Evolutionary conservation across 331 rosid species (phyloP).

Genomic region (Arachis monticola): DNA sequence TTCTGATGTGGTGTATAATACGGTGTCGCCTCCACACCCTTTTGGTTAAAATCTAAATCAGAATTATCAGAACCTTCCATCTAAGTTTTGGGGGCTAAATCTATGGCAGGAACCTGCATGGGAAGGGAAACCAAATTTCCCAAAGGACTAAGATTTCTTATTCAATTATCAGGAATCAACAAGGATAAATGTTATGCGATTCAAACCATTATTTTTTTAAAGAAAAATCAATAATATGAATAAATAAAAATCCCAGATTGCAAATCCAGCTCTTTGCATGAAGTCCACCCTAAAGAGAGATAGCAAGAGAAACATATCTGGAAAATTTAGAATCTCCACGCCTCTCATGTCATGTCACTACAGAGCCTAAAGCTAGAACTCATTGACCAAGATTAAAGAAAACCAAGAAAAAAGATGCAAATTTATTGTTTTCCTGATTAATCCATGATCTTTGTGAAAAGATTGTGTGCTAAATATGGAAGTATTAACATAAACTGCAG

Average conservation of each 20-base stretch:
- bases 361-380: not conserved
- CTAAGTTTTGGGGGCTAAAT: constrained; percentile 33
- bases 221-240: constrained; percentile 12
- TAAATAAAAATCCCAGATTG: not conserved
- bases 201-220: not conserved
- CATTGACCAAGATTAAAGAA: not conserved
- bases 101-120: constrained; percentile 22
- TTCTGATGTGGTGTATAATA: constrained; percentile 59
- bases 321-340: not conserved
- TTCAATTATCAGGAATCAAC: constrained; percentile 25
- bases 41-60: constrained; percentile 48
- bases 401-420: not conserved
- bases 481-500: too few species aligned
- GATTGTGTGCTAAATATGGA: too few species aligned
- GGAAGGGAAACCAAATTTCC: constrained; percentile 8
- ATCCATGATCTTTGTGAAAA: too few species aligned
- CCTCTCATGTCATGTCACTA: too few species aligned
- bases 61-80: constrained; percentile 53
- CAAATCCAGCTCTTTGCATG: not conserved
- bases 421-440: too few species aligned
- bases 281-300: constrained; percentile 8
- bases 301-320: not conserved
- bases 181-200: constrained; percentile 17
- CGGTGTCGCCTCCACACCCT: constrained; percentile 40
- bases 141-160: not conserved